Percentiles rank a stretch among this genome's conserved stretches.
phyloP scores from a whole-genome alignment of 805 yeast species.

The Tetrapisispora namnaoensis region DNA sequence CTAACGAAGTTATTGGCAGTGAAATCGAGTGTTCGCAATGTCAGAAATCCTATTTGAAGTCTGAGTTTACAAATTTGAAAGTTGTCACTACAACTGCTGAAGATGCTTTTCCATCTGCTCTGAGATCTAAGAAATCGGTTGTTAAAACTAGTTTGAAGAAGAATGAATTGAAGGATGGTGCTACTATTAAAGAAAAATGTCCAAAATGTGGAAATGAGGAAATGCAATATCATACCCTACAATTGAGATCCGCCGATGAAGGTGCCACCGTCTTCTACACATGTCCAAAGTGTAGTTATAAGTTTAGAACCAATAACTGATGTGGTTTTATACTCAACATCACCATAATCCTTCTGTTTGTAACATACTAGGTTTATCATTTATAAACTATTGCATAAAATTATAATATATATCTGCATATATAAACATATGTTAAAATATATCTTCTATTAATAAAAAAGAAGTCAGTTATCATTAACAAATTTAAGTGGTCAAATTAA shows the following conservation, averaged over 20 bases:
- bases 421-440: background rate
- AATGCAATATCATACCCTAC: conserved; percentile 95
- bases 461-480: background rate
- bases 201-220: conserved; percentile 98
- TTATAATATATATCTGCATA: background rate
- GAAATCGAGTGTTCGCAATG: conserved; percentile 51
- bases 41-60: conserved; percentile 26
- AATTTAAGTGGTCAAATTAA: background rate
- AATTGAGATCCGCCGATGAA: conserved; percentile 96
- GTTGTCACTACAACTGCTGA: conserved; percentile 84
- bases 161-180: conserved; percentile 85
- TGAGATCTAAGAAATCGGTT: conserved; percentile 73
- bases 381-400: background rate
- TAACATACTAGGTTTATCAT: background rate
- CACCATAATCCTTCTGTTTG: background rate
- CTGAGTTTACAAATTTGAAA: conserved; percentile 60
- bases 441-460: background rate
- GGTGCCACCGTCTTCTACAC: conserved; percentile 99
- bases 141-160: conserved; percentile 77
- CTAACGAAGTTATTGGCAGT: conserved; percentile 37
- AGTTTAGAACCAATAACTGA: conserved; percentile 87
- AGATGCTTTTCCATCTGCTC: conserved; percentile 86
- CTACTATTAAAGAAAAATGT: conserved; percentile 93
- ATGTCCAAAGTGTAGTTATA: conserved; percentile 85
- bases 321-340: background rate